Base-by-base conservation (phyloP, 768 basidiomycete species). In the Neoboletus subvelutipes region DNA sequence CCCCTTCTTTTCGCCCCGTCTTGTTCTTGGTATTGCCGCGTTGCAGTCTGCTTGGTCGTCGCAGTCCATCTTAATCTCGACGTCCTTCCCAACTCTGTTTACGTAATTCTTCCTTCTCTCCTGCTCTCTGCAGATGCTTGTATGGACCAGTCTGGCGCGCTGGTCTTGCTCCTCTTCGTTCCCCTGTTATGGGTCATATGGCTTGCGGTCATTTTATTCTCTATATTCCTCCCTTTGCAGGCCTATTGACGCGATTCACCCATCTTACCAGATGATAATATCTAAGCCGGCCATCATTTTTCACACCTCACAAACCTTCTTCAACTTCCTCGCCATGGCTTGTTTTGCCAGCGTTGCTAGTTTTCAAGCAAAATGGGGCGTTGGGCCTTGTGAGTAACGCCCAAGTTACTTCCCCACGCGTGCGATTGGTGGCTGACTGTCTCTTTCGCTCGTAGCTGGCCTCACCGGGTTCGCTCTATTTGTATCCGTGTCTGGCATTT, bases 271-370 rank as follows among this genome's bases (percentile, higher is more conserved):
- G 92, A 90, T 92, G 89, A 92, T 93, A 64, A 84, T 93, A 45
- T 87, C 90, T 24, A 92, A 92, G 76, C 86, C 89, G 8, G 79
- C 85, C 58, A 89, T 93, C 67, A 79, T 92, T 54, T 85, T 86
- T 68, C 85, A 90, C 69, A 71, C 82, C 31, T 85, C 83, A 3
- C 90, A 96, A 77, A 81, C 85, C 52, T 94, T 98, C 79, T 94
- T 96, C 84, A 87, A 89, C 71, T 97, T 98, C 68, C 80, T 98
- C 45, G 84, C 92, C 13, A 88, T 96, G 84, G 88, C 87, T 46
- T 95, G 92, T 68, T 94, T 92, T 64, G 95, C 90, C 9, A 87
- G 89, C 64, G 90, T 94, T 4, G 94, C 94, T 0, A 76, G 79
- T 22, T 98, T 96, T 72, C 94, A 98, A 65, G 86, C 90, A 5